phyloP scores from a whole-genome alignment of 1,284 basidiomycete species.

The Lignosus rhinocerotis region DNA sequence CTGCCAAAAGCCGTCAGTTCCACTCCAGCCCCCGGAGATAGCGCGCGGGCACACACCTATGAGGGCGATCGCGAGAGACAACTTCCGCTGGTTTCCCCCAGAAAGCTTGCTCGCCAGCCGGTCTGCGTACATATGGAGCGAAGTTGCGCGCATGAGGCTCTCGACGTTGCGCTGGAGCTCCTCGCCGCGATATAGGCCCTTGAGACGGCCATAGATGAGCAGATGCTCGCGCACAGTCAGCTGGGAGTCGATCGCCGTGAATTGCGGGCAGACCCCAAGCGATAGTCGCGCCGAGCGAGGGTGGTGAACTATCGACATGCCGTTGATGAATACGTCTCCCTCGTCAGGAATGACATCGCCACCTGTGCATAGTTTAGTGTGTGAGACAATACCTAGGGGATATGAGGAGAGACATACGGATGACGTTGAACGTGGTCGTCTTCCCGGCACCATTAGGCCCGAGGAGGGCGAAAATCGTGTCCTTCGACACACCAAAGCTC shows the following conservation, averaged over 20 bases:
- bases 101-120: slow-evolving; percentile 72
- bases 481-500: slow-evolving; percentile 62
- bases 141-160: slow-evolving; percentile 59
- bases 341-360: slow-evolving; percentile 61
- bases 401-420: slow-evolving; percentile 47
- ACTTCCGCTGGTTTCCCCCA: slow-evolving; percentile 81
- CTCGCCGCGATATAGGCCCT: slow-evolving; percentile 56
- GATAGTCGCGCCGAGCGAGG: slow-evolving; percentile 62
- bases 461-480: slow-evolving; percentile 72
- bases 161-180: slow-evolving; percentile 59
- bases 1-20: slow-evolving; percentile 32
- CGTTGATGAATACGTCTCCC: slow-evolving; percentile 69
- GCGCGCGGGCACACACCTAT: slow-evolving; percentile 51
- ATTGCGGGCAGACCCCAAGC: slow-evolving; percentile 81
- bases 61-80: slow-evolving; percentile 76
- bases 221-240: slow-evolving; percentile 79
- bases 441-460: slow-evolving; percentile 85
- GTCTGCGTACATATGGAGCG: slow-evolving; percentile 62
- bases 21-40: too few relatives aligned
- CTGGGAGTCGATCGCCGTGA: slow-evolving; percentile 79
- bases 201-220: slow-evolving; percentile 63
- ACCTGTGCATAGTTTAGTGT: slow-evolving; percentile 35
- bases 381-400: too few relatives aligned
- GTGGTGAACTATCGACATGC: slow-evolving; percentile 59
- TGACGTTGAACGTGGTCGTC: slow-evolving; percentile 78